phyloP scores from a whole-genome alignment of 352 stramenopile species.

The Globisporangium acanthophoron region DNA sequence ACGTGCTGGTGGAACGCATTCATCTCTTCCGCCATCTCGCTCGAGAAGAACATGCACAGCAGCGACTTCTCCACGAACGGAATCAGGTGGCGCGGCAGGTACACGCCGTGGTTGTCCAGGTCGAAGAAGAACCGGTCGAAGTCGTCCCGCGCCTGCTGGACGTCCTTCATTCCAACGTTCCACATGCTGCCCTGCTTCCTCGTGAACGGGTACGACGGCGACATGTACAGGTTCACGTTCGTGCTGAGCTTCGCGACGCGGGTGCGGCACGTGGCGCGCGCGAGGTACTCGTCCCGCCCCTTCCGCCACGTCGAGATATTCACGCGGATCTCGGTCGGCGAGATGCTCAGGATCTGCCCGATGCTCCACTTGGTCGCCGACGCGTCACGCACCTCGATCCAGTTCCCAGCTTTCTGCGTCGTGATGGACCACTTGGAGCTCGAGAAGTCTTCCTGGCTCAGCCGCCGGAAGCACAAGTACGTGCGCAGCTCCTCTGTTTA shows the following conservation, averaged over 20 bases:
- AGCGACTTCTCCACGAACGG: slow-evolving; percentile 75
- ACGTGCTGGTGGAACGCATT: slow-evolving; percentile 76
- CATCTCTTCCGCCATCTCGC: slow-evolving; percentile 71
- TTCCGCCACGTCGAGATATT: slow-evolving; percentile 65
- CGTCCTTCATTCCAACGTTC: slow-evolving; percentile 55
- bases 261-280: slow-evolving; percentile 46
- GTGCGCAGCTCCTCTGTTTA: slow-evolving; percentile 45
- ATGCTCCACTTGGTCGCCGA: slow-evolving; percentile 75
- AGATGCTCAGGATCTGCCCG: slow-evolving; percentile 65
- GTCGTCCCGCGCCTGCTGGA: slow-evolving; percentile 54
- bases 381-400: slow-evolving; percentile 79
- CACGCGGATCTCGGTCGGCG: slow-evolving; percentile 60
- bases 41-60: slow-evolving; percentile 58
- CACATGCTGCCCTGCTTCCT: slow-evolving; percentile 69
- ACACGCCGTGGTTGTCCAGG: slow-evolving; percentile 35
- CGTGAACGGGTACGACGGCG: slow-evolving; percentile 71
- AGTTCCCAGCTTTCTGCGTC: slow-evolving; percentile 62
- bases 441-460: slow-evolving; percentile 55
- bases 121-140: slow-evolving; percentile 77
- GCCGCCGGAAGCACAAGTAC: slow-evolving; percentile 67
- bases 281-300: slow-evolving; percentile 67
- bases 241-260: slow-evolving; percentile 65
- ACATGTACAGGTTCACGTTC: slow-evolving; percentile 74
- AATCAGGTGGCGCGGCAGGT: slow-evolving; percentile 48
- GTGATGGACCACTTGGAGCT: slow-evolving; percentile 68